Evolutionary conservation across 1,284 basidiomycete species (phyloP), one percentile per base, ranked within the genome.

Genomic region (Macrocystidia cucumis): DNA sequence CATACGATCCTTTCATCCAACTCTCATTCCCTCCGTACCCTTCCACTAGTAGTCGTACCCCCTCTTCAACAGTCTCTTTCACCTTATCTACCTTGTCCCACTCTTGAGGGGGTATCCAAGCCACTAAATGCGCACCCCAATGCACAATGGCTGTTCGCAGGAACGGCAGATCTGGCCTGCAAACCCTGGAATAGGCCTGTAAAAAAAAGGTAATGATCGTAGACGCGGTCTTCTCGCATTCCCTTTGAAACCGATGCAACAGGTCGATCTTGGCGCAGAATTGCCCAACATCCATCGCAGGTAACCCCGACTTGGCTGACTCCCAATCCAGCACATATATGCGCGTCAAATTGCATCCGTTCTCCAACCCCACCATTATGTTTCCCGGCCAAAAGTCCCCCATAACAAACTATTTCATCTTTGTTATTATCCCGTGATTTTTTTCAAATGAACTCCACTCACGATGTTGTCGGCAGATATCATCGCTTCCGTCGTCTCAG

Each of bases 361-460:
- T 39, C 14, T 51, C 50, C 5, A 62, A 43, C 11, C 43, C 46
- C 12, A 78, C 45, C 33, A 78, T 52, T 26, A 79, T 46, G 44
- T 81, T 80, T 0, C 77, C 78, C 1, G 78, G 67, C 78, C 78
- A 81, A 44, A 80, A 74, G 47, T 81, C 78, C 1, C 78, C 78
- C 70, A 72, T 71, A 7, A 62, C 57, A 31, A 64, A 55, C 47
- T 70, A 47, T 1, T 26, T 17, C 14, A 12, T 35, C 17, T 35
- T 9, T 9, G 39, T 36, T 14, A 44, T 32, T 32, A 27, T 17
- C 26, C 27, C 12, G 11, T 16, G 24, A 20, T 17, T 4, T 16
- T 14, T 12, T 21, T 25, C 3, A 27, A 31, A 43, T 4, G 32
- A 26, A 31, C 19, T n/a, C 32, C 16, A 47, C 52, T 50, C 28